Conservation (phyloP, 495 filamentous ascomycete species). For the Podospora fimiseda region DNA sequence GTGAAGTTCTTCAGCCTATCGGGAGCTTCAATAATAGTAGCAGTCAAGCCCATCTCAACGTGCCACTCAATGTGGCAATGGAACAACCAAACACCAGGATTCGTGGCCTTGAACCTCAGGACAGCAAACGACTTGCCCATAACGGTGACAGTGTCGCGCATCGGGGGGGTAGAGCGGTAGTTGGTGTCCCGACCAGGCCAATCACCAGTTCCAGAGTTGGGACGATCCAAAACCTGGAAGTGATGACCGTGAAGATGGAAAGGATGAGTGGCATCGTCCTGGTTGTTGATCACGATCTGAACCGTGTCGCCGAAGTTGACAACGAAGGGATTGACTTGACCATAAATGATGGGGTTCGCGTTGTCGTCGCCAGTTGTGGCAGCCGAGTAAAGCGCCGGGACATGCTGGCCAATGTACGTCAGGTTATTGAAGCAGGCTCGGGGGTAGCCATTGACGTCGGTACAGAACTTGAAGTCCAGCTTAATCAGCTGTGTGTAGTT, state of each 20-base stretch:
- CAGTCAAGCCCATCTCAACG: constrained; percentile 63
- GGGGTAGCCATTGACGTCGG: constrained; percentile 57
- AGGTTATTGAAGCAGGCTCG: constrained; percentile 71
- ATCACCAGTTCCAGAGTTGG: constrained; percentile 31
- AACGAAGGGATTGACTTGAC: constrained; percentile 63
- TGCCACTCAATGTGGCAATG: constrained; percentile 86
- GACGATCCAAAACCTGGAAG: constrained; percentile 64
- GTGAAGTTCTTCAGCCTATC: constrained; percentile 47
- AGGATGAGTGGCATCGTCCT: constrained; percentile 53
- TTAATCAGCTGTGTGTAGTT: constrained; percentile 48
- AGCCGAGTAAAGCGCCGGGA: constrained; percentile 72
- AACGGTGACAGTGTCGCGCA: constrained; percentile 52
- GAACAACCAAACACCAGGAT: constrained; percentile 75
- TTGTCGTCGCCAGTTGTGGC: constrained; percentile 55
- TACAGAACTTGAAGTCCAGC: constrained; percentile 55
- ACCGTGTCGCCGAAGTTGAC: constrained; percentile 59
- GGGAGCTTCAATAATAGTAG: constrained; percentile 66
- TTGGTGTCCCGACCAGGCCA: constrained; percentile 35
- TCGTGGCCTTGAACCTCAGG: constrained; percentile 53
- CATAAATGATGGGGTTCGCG: constrained; percentile 62
- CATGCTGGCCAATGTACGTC: constrained; percentile 65
- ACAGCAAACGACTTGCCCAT: constrained; percentile 50
- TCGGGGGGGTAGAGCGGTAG: constrained; percentile 38
- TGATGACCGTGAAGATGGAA: constrained; percentile 66
- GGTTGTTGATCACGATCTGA: constrained; percentile 77